These are phyloP conservation scores for Mucor sp. DNA, from an alignment of 371 early-diverging fungal species.

Conservation along the genomic window DNA sequence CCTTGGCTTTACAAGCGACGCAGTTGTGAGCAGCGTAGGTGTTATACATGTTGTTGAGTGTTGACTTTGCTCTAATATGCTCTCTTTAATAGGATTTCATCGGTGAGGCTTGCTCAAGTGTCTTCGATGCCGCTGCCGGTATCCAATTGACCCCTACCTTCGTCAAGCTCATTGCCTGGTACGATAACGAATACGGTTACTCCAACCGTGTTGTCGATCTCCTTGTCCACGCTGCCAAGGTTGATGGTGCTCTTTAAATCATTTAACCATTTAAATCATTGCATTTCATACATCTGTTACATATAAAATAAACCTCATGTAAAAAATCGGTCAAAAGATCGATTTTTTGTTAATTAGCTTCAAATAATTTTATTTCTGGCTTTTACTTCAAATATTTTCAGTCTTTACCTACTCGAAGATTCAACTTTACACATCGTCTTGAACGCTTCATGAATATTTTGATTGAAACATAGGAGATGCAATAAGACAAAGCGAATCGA, in stretches of 20 bases:
- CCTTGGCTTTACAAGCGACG: constrained; percentile 93
- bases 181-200: constrained; percentile 94
- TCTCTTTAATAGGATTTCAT: constrained; percentile 96
- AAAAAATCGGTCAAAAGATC: not conserved
- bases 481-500: no score
- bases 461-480: no score
- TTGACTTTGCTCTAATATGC: no score
- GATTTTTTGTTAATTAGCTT: not conserved
- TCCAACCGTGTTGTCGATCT: constrained; percentile 91
- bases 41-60: no score
- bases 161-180: constrained; percentile 89
- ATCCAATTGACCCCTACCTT: constrained; percentile 95
- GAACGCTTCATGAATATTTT: no score
- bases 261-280: not conserved
- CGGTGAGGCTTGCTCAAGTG: constrained; percentile 86
- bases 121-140: constrained; percentile 97
- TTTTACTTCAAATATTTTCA: no score
- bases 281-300: not conserved
- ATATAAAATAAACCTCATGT: not conserved
- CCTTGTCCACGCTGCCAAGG: constrained; percentile 69
- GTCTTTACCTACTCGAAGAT: no score
- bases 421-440: no score
- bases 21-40: constrained; percentile 68
- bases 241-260: constrained; percentile 40
- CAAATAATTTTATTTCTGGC: no score